These are phyloP conservation scores for Rhododendron griersonianum DNA, from an alignment of 148 eudicot species.

Conservation along the genomic window DNA sequence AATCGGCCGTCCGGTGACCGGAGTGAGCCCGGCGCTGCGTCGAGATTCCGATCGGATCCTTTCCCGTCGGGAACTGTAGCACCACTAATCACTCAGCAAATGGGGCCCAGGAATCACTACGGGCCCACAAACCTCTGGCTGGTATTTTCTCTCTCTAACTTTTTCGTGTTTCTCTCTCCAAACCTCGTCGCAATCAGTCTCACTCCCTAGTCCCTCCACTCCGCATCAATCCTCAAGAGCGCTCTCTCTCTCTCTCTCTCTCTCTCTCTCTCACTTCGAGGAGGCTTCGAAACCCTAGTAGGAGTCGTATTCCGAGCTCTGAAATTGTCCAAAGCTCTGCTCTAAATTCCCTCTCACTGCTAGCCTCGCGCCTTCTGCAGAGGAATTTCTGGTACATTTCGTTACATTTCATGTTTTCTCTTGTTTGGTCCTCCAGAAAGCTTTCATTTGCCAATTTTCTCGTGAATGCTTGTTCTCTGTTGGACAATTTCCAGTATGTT, in stretches of 20 bases:
- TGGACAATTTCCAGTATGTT: background rate
- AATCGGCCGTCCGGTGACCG: too few relatives aligned
- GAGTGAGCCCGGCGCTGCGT: too few relatives aligned
- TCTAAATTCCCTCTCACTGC: background rate
- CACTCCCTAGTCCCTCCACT: background rate
- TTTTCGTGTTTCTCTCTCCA: background rate
- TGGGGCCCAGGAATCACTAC: background rate
- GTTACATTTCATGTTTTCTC: background rate
- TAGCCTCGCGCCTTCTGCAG: background rate
- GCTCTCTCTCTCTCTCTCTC: background rate
- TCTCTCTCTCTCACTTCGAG: constrained; percentile 2
- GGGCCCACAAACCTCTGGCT: background rate
- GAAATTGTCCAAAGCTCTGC: background rate
- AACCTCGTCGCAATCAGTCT: background rate
- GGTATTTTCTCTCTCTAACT: background rate
- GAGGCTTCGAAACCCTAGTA: constrained; percentile 10
- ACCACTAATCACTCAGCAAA: background rate
- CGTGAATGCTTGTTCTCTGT: background rate
- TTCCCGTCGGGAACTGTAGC: too few relatives aligned
- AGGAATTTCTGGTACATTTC: background rate
- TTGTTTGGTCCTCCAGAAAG: constrained; percentile 1
- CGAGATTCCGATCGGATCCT: too few relatives aligned
- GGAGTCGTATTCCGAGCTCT: background rate
- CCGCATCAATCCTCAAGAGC: background rate
- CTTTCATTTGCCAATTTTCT: background rate